Evolutionary conservation across 148 eudicot genomes (phyloP), one percentile per base, ranked within the genome.

Genomic region (Pouteria glomerata): DNA sequence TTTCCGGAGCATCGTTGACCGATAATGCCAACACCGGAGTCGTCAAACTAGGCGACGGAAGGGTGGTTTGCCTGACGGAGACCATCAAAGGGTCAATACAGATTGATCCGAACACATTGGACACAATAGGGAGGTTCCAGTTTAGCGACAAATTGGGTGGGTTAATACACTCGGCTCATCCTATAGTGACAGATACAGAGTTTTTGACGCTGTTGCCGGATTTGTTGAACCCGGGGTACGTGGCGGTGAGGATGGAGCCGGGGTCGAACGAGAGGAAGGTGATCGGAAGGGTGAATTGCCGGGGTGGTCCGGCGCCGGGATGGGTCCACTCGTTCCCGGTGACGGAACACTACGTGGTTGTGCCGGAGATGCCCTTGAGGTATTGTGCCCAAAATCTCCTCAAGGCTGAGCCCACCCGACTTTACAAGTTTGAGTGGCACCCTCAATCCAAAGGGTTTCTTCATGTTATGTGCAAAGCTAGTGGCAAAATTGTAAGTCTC

Each of bases 271-370:
- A 87, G 60, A 86, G 99, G 82, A 85, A 84, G 65, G 87, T 90
- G 7, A 85, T 96, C 21, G 99, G 99, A 0, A 72, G 99, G 64
- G 89, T 88, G 0, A 75, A 78, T 29, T 96, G 99, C 63, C 81
- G 90, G 6, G 97, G 96, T 0, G 95, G 99, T 13, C 92, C 90
- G 0, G 78, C 94, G 0, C 96, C 97, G 0, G 99, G 99, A 6
- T 96, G 99, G 99, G 99, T 92, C 71, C 99, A 96, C 76, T 96
- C 99, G 15, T 96, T 92, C 30, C 94, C 99, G 0, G 92, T 92
- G 75, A 96, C 99, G 0, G 96, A 96, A 47, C 86, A 92, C 72
- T 96, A 90, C 53, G 82, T 96, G 8, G 69, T 96, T 37, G 91
- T 96, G 37, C 99, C 99, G 2, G 99, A 96, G 74, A 96, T 96